Conservation (phyloP, 371 early-diverging fungal species). For the Dichotomocladium elegans region DNA sequence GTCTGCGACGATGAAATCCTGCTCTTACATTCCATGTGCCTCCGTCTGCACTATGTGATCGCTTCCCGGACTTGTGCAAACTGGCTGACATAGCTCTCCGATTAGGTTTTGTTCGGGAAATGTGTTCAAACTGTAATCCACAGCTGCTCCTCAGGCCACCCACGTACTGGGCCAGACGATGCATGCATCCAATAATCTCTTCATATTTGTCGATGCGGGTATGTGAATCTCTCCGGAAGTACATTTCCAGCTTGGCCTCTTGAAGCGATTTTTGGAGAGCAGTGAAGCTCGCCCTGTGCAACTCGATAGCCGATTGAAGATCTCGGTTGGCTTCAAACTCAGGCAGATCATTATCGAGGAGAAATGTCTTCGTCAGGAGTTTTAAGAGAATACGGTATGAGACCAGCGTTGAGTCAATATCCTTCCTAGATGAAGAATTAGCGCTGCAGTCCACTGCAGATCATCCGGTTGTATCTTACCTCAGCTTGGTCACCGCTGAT, state of each 20-base stretch:
- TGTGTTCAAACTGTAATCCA: slow-evolving; percentile 62
- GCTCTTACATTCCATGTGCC: slow-evolving; percentile 40
- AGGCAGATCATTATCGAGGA: slow-evolving; percentile 58
- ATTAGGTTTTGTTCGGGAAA: slow-evolving; percentile 21
- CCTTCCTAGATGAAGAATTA: slow-evolving; percentile 41
- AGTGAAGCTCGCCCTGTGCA: slow-evolving; percentile 65
- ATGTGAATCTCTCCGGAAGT: slow-evolving; percentile 51
- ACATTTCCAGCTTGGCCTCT: slow-evolving; percentile 60
- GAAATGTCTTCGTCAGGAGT: slow-evolving; percentile 62
- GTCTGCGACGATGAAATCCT: slow-evolving; percentile 37
- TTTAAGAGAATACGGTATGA: slow-evolving; percentile 56
- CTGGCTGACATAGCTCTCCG: slow-evolving; percentile 4
- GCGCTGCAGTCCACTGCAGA: background rate
- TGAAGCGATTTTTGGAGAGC: slow-evolving; percentile 56
- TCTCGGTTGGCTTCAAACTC: slow-evolving; percentile 47
- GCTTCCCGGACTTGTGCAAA: background rate
- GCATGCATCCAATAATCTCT: slow-evolving; percentile 47
- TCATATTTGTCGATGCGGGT: slow-evolving; percentile 34
- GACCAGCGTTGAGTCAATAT: slow-evolving; percentile 51
- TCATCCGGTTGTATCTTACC: slow-evolving; percentile 17
- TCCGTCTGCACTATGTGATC: background rate
- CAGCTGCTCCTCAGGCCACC: slow-evolving; percentile 65
- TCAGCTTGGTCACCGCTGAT: slow-evolving; percentile 55
- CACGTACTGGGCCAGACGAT: slow-evolving; percentile 64
- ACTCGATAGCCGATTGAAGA: slow-evolving; percentile 51